Evolutionary conservation across 305 asterid genomes (phyloP), one percentile per base, ranked within the genome.

Genomic region (Fraxinus ornus): DNA sequence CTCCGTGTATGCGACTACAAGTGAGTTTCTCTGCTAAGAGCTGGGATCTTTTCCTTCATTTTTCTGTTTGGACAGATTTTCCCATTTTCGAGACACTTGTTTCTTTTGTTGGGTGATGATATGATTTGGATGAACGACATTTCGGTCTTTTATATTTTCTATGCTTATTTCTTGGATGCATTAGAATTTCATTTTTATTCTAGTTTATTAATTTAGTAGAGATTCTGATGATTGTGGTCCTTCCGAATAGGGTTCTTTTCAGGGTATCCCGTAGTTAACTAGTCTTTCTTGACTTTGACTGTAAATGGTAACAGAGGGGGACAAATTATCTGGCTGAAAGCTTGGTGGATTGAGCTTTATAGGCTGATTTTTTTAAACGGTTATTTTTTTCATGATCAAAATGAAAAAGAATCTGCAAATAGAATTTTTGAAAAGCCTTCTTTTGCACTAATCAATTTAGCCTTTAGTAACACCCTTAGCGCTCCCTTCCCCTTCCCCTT

Each of bases 1-100:
- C 70, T 91, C 73, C 83, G 87, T 4, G 86, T 91, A 8, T 91
- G 94, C 21, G 94, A 91, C 82, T 79, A 83, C 88, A 64, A 84
- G 94, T 91, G 22, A 26, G 93, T 82, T 73, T 55, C 79, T 37
- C 1, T 7, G 8, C 32, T 4, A 28, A 13, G 74, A 68, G 75
- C 32, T 68, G 0, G 7, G 36, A 2, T 68, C 5, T 24, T 64
- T 13, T 15, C 19, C 75, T 28, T 0, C 75, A 30, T 68, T 68
- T 30, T 26, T 4, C 7, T 12, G 36, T 9, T 68, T 68, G 39
- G 39, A 10, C 75, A 68, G n/a, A 68, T 68, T 30, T 26, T n/a
- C 39, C 75, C 19, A 82, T 33, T 2, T 82, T 41, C 35, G 73
- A 0, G 78, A 26, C 41, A 19, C 49, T 12, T 49, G 13, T 21